Conservation (phyloP, 2,329 filamentous ascomycete species). For the Aureobasidium vineae region DNA sequence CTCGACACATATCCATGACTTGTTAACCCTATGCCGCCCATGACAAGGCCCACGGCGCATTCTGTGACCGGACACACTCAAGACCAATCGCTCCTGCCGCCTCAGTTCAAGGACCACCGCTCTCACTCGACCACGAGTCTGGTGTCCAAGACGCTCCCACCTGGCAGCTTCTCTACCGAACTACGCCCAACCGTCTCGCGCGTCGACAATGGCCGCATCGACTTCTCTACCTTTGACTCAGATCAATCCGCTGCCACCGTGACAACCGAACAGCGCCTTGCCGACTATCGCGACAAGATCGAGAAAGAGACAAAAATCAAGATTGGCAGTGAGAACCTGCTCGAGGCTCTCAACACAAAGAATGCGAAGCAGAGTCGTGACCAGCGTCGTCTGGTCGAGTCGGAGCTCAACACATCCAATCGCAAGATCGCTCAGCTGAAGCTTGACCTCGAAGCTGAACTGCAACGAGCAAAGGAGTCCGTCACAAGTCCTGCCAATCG, state of each 20-base stretch:
- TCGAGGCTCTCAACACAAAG: slow-evolving; percentile 91
- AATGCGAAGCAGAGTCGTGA: slow-evolving; percentile 92
- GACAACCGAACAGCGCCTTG: slow-evolving; percentile 70
- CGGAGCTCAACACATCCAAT: slow-evolving; percentile 87
- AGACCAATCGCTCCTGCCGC: slow-evolving; percentile 38
- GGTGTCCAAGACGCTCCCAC: slow-evolving; percentile 62
- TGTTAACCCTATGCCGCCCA: slow-evolving; percentile 21
- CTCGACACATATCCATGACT: slow-evolving; percentile 13
- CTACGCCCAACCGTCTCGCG: slow-evolving; percentile 70
- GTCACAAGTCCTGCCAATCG: slow-evolving; percentile 37
- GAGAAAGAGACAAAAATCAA: slow-evolving; percentile 98
- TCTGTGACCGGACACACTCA: slow-evolving; percentile 23
- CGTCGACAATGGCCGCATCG: slow-evolving; percentile 55
- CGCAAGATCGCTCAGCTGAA: slow-evolving; percentile 62
- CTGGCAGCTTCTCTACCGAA: slow-evolving; percentile 87
- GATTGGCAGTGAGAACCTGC: slow-evolving; percentile 93
- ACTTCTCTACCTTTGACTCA: slow-evolving; percentile 53
- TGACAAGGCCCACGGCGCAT: slow-evolving; percentile 21
- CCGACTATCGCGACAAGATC: slow-evolving; percentile 75
- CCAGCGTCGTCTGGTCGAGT: slow-evolving; percentile 58
- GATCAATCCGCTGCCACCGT: slow-evolving; percentile 55
- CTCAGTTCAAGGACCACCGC: slow-evolving; percentile 52
- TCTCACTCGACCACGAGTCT: slow-evolving; percentile 56
- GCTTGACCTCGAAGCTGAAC: slow-evolving; percentile 59
- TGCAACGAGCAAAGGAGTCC: slow-evolving; percentile 57